Evolutionary conservation across 768 basidiomycete genomes (phyloP).

Genomic region (Phaeotremella fagi): DNA sequence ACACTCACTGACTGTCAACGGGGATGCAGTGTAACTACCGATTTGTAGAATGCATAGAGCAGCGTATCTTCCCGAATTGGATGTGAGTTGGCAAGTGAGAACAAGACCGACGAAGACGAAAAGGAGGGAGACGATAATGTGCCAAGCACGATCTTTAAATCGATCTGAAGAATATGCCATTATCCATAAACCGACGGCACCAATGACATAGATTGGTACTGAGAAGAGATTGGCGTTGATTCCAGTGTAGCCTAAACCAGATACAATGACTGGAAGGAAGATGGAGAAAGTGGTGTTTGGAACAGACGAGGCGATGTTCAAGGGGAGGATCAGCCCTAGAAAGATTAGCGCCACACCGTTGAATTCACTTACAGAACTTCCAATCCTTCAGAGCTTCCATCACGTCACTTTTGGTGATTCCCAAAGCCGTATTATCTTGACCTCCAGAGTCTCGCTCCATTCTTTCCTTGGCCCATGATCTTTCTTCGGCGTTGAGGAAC

Average conservation of each 20-base stretch:
- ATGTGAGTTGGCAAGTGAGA: neutral
- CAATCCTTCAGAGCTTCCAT: conserved; percentile 9
- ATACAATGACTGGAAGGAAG: conserved; percentile 15
- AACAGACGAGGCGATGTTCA: conserved; percentile 9
- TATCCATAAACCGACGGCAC: conserved; percentile 9
- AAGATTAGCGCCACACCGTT: neutral
- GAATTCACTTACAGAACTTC: conserved; percentile 8
- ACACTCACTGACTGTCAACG: conserved; percentile 3
- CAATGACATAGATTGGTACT: conserved; percentile 9
- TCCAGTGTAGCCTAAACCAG: conserved; percentile 5
- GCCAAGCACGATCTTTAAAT: conserved; percentile 4
- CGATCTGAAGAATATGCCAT: conserved; percentile 11
- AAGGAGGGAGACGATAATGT: conserved; percentile 3
- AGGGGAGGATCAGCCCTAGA: conserved; percentile 8
- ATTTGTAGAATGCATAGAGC: conserved; percentile 13
- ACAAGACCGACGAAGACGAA: conserved; percentile 8
- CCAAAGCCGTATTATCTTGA: conserved; percentile 4
- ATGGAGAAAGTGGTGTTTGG: conserved; percentile 6
- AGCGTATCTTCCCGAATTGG: conserved; percentile 2
- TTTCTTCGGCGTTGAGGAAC: conserved; percentile 8
- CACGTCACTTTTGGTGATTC: conserved; percentile 9
- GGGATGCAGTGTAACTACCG: conserved; percentile 7
- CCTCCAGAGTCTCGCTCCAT: conserved; percentile 9
- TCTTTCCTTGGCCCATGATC: conserved; percentile 3
- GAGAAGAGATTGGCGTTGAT: conserved; percentile 10